Conservation (phyloP, 2,329 filamentous ascomycete genomes). For the Cladobotryum protrusum region DNA sequence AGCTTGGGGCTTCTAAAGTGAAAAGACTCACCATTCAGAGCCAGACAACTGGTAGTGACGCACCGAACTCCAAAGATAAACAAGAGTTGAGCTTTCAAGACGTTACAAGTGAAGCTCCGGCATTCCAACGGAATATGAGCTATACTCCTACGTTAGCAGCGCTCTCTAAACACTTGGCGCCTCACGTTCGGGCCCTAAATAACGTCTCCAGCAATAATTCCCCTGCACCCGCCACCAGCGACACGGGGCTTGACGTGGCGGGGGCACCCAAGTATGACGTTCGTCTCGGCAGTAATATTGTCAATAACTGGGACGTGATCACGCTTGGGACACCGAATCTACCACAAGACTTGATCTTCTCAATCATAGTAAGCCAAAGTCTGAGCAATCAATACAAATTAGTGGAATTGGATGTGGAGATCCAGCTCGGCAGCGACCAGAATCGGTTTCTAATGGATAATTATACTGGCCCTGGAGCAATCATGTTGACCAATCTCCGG, state of each 20-base stretch:
- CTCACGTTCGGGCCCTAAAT: not conserved
- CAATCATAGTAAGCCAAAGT: slow-evolving; percentile 1
- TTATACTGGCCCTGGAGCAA: slow-evolving; percentile 11
- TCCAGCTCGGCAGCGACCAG: slow-evolving; percentile 2
- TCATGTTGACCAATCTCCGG: slow-evolving; percentile 14
- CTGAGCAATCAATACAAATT: slow-evolving; percentile 7
- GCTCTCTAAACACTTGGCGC: not conserved
- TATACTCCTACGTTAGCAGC: not conserved
- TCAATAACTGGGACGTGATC: not conserved
- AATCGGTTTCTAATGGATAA: slow-evolving; percentile 4
- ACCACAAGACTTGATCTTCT: slow-evolving; percentile 13
- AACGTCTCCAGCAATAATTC: not conserved
- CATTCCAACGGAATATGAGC: not conserved
- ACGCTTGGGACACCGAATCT: not conserved
- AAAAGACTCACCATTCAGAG: not conserved
- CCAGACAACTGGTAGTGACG: too few species aligned
- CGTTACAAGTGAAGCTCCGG: not conserved
- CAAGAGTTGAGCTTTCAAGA: not conserved
- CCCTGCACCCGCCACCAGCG: not conserved
- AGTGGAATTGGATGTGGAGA: slow-evolving; percentile 7
- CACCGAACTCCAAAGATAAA: not conserved
- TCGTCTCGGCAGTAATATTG: not conserved
- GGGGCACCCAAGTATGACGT: not conserved
- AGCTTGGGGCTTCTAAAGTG: not conserved
- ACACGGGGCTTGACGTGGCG: not conserved